phyloP scores from a whole-genome alignment of 768 basidiomycete genomes.

The Serendipita sp. region DNA sequence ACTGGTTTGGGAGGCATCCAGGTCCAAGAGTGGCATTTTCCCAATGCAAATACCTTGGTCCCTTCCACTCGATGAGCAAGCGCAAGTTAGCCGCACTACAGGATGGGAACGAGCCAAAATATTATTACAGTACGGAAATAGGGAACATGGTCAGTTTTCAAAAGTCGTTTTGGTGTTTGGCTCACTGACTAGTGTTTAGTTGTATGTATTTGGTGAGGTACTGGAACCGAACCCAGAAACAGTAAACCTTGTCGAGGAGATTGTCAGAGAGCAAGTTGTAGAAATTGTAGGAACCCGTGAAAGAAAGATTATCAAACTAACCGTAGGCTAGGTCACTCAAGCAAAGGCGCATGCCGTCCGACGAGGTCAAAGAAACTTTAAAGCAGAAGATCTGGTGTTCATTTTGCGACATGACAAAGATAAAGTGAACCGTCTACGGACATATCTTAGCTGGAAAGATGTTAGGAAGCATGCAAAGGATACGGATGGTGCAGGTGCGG shows the following conservation, averaged over 20 bases:
- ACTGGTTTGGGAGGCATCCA: not conserved
- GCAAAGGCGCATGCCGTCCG: conserved; percentile 70
- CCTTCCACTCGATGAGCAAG: conserved; percentile 24
- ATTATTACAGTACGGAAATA: conserved; percentile 84
- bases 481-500: conserved; percentile 64
- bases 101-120: conserved; percentile 19
- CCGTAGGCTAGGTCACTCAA: conserved; percentile 54
- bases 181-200: conserved; percentile 27
- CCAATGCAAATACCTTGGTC: conserved; percentile 94
- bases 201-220: conserved; percentile 95
- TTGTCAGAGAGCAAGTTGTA: conserved; percentile 76
- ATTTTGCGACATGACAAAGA: conserved; percentile 87
- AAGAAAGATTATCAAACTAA: not conserved
- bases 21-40: conserved; percentile 74
- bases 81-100: conserved; percentile 7
- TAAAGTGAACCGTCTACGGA: conserved; percentile 82
- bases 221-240: conserved; percentile 79
- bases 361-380: conserved; percentile 69
- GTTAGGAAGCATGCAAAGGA: conserved; percentile 92
- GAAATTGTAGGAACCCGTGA: conserved; percentile 48
- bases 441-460: conserved; percentile 94
- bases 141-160: conserved; percentile 63
- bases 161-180: not conserved
- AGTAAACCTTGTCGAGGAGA: conserved; percentile 88
- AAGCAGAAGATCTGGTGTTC: conserved; percentile 91